Evolutionary conservation across 2,329 filamentous ascomycete genomes (phyloP).

Genomic region (Diaporthe caulivora): DNA sequence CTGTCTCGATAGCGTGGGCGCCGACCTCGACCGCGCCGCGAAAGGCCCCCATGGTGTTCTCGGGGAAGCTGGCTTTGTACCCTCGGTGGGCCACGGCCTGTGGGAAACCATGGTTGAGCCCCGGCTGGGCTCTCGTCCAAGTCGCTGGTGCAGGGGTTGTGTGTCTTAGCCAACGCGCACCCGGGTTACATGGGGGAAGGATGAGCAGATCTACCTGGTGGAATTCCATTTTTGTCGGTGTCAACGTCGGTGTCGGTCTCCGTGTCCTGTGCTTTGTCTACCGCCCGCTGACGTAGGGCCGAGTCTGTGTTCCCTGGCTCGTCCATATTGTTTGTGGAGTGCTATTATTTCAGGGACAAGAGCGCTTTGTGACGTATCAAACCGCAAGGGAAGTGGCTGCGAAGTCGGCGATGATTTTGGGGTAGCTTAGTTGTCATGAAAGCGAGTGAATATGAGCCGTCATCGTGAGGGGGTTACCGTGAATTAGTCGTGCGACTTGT

Average conservation of each 20-base stretch:
- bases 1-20: slow-evolving; percentile 87
- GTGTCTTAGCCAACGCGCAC: neutral
- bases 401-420: neutral
- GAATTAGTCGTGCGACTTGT: slow-evolving; percentile 6
- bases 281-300: slow-evolving; percentile 10
- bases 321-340: neutral
- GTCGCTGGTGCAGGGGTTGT: neutral
- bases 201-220: slow-evolving; percentile 29
- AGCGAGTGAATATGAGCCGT: neutral
- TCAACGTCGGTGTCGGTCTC: neutral
- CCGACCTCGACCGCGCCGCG: slow-evolving; percentile 78
- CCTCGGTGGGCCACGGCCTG: slow-evolving; percentile 84
- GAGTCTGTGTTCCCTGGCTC: neutral
- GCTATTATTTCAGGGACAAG: neutral
- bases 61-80: slow-evolving; percentile 81
- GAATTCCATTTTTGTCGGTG: slow-evolving; percentile 28
- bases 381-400: neutral
- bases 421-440: neutral
- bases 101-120: slow-evolving; percentile 59
- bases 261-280: slow-evolving; percentile 1
- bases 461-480: slow-evolving; percentile 4
- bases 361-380: neutral
- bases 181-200: neutral
- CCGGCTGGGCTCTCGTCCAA: slow-evolving; percentile 26
- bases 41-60: slow-evolving; percentile 89